Base-by-base conservation (phyloP, 2,329 filamentous ascomycete genomes). In the Fusarium tanahbumbuense region DNA sequence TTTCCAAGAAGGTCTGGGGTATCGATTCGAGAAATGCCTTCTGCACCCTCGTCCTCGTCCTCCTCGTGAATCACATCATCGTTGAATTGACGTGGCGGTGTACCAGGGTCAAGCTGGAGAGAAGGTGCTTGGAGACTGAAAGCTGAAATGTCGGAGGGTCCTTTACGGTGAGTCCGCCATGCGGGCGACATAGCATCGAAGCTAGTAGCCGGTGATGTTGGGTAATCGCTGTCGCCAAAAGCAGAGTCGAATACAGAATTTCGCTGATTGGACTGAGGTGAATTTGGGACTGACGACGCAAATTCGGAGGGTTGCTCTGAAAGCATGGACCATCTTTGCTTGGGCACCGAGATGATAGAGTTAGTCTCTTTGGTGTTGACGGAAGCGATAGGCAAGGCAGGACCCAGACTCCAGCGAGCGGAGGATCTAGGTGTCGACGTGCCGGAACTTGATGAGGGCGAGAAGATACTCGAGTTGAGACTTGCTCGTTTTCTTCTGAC, bases 191-290 rank as follows among this genome's bases (percentile, higher is more conserved):
- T 83, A 3, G 93, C 92, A 84, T 85, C 87, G 16, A 91, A 83
- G 56, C 90, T 91, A 2, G 93, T 97, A 18, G 92, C 90, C 1
- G 96, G 95, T 40, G 94, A 98, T 2, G 89, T 91, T 1, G 94
- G 93, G 49, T 90, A 86, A 13, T 93, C 94, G 87, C 90, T 71
- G 13, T 79, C 79, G 6, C 64, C 57, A 40, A 74, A 73, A 54
- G 93, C 91, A 20, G 84, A 87, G 77, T 98, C 95, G 74, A 97
- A 98, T 48, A 97, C 83, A 0, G 92, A 93, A 53, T 87, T 87
- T 20, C 91, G 88, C 68, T 89, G 89, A 30, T 89, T 89, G 3
- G 93, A 96, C 46, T 86, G 87, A 0, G 96, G 94, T 6, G 95
- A 98, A 73, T 91, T 94, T 3, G 94, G 91, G 3, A 91, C 86